Conservation (phyloP, 2,329 filamentous ascomycete species). For the Paecilomyces fulvus region DNA sequence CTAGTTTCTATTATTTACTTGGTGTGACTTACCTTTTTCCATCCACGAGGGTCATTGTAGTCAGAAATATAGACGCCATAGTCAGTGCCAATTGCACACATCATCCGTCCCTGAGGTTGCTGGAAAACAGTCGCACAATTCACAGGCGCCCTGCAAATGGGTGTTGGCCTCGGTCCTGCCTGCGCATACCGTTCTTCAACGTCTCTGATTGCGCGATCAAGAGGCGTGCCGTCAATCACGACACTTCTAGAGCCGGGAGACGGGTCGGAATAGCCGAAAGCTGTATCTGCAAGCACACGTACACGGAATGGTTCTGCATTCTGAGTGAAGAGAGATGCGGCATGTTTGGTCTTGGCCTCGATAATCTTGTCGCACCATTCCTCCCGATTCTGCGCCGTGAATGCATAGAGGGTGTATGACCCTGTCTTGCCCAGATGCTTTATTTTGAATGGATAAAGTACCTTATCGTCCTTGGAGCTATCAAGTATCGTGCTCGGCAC, state of each 20-base stretch:
- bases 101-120: slow-evolving; percentile 67
- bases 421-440: slow-evolving; percentile 87
- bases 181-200: slow-evolving; percentile 66
- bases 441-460: slow-evolving; percentile 87
- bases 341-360: slow-evolving; percentile 89
- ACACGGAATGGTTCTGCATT: slow-evolving; percentile 94
- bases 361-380: slow-evolving; percentile 94
- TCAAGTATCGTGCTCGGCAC: slow-evolving; percentile 43
- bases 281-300: slow-evolving; percentile 82
- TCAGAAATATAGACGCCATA: slow-evolving; percentile 88
- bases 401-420: slow-evolving; percentile 82
- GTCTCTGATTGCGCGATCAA: slow-evolving; percentile 83
- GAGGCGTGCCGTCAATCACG: slow-evolving; percentile 78
- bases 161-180: slow-evolving; percentile 57
- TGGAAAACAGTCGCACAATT: slow-evolving; percentile 91
- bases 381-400: slow-evolving; percentile 61
- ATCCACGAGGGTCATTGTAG: slow-evolving; percentile 79
- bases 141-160: slow-evolving; percentile 76
- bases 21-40: slow-evolving; percentile 62
- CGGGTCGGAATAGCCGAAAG: slow-evolving; percentile 50
- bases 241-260: slow-evolving; percentile 58
- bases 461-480: slow-evolving; percentile 62
- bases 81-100: slow-evolving; percentile 92
- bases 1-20: not conserved
- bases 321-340: slow-evolving; percentile 77